phyloP scores from a whole-genome alignment of 1,284 basidiomycete species.

The Pterula multifida region DNA sequence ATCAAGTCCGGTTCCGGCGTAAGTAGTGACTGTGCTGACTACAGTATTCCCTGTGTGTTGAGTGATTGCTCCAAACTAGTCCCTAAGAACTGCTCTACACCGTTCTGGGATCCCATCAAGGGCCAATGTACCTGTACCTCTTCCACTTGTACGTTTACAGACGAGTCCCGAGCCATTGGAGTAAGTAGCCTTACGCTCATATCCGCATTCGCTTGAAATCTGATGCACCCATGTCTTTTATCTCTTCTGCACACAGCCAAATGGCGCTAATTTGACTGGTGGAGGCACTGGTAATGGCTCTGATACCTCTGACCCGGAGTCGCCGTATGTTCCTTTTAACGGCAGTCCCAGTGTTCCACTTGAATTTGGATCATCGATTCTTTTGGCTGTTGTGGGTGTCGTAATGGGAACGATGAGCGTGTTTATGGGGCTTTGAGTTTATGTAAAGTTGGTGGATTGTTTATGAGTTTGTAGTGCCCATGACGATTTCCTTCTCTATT shows the following conservation, averaged over 20 bases:
- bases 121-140: constrained; percentile 53
- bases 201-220: no score
- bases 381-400: not conserved
- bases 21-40: constrained; percentile 17
- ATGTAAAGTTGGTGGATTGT: no score
- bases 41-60: constrained; percentile 1
- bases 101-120: constrained; percentile 68
- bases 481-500: no score
- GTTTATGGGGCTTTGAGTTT: not conserved
- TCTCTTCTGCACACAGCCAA: constrained; percentile 30
- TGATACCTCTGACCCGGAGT: not conserved
- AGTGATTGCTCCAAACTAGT: constrained; percentile 24
- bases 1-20: constrained; percentile 40
- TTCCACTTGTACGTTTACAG: constrained; percentile 44
- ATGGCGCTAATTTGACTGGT: constrained; percentile 59
- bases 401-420: not conserved
- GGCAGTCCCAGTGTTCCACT: not conserved
- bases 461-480: no score
- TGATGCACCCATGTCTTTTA: no score
- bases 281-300: constrained; percentile 31
- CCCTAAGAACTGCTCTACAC: constrained; percentile 62
- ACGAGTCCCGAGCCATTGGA: constrained; percentile 56
- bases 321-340: constrained; percentile 1
- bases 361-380: not conserved
- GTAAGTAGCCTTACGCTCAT: constrained; percentile 28